Conservation (phyloP, 2,329 filamentous ascomycete species). For the Epichloe aotearoae region DNA sequence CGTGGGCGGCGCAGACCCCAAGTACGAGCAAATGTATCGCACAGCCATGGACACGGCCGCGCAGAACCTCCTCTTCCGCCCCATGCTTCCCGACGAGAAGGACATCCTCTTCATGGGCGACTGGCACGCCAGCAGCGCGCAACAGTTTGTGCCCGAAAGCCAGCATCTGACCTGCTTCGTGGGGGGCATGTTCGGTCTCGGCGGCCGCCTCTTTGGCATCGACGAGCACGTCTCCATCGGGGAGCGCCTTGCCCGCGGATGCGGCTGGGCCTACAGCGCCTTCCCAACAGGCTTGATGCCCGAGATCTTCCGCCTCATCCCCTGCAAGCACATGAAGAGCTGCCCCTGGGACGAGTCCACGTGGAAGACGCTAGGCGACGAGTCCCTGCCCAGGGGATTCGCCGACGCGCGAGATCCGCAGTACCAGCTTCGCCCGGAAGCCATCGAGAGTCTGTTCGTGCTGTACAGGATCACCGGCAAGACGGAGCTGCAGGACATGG, state of each 20-base stretch:
- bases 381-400: constrained; percentile 42
- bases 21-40: constrained; percentile 55
- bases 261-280: constrained; percentile 42
- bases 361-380: constrained; percentile 13
- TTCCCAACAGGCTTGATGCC: constrained; percentile 47
- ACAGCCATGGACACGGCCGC: constrained; percentile 47
- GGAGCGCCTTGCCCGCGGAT: constrained; percentile 37
- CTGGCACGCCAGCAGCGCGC: constrained; percentile 14
- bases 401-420: constrained; percentile 38
- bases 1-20: constrained; percentile 44
- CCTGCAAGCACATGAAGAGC: constrained; percentile 25
- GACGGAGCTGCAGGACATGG: constrained; percentile 32
- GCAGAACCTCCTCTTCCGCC: constrained; percentile 54
- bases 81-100: constrained; percentile 46
- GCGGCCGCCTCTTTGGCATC: constrained; percentile 43
- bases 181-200: constrained; percentile 56
- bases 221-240: constrained; percentile 34
- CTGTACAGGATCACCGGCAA: constrained; percentile 49
- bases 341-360: constrained; percentile 20
- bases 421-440: constrained; percentile 46
- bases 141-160: constrained; percentile 16
- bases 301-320: constrained; percentile 34
- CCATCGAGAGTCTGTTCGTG: constrained; percentile 69
- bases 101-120: constrained; percentile 41
- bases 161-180: constrained; percentile 43